A percentile compares a stretch with the other conserved stretches of the same genome.
Evolutionary conservation across 2,329 filamentous ascomycete species (phyloP).

Genomic region (Alternaria sp.): DNA sequence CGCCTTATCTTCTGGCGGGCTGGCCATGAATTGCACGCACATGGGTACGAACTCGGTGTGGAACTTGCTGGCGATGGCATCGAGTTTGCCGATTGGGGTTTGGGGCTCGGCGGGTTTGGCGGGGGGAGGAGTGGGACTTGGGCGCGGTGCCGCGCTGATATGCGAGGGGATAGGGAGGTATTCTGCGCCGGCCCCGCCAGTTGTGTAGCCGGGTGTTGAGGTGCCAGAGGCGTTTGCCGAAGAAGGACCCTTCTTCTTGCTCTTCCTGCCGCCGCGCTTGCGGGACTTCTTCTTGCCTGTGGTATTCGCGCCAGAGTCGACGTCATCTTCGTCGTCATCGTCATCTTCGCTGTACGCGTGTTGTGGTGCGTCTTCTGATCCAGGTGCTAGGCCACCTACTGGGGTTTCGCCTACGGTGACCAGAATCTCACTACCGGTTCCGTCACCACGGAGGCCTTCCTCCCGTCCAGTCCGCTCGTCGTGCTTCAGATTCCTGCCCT

Average conservation of each 20-base stretch:
- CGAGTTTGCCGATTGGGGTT: constrained; percentile 63
- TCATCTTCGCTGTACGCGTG: constrained; percentile 46
- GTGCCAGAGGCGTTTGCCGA: constrained; percentile 50
- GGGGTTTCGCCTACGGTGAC: constrained; percentile 62
- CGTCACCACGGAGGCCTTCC: constrained; percentile 64
- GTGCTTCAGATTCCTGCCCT: constrained; percentile 73
- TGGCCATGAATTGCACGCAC: constrained; percentile 65
- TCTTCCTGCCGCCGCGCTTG: constrained; percentile 49
- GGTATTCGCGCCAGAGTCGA: constrained; percentile 35
- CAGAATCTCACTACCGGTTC: constrained; percentile 65
- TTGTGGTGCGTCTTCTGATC: constrained; percentile 41
- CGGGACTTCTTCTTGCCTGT: constrained; percentile 42
- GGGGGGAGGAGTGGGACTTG: constrained; percentile 44
- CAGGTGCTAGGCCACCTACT: constrained; percentile 49
- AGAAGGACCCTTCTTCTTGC: constrained; percentile 54
- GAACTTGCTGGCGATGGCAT: constrained; percentile 70
- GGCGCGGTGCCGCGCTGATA: constrained; percentile 39
- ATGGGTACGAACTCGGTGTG: constrained; percentile 68
- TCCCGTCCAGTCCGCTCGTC: constrained; percentile 62
- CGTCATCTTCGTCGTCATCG: constrained; percentile 43
- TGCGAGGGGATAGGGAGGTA: constrained; percentile 47
- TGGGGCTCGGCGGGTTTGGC: constrained; percentile 35
- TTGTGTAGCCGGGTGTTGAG: constrained; percentile 50
- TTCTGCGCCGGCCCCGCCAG: constrained; percentile 42
- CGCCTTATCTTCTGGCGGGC: constrained; percentile 65